phyloP scores from a whole-genome alignment of 83 land plant species.

The Isoetes engelmannii region DNA sequence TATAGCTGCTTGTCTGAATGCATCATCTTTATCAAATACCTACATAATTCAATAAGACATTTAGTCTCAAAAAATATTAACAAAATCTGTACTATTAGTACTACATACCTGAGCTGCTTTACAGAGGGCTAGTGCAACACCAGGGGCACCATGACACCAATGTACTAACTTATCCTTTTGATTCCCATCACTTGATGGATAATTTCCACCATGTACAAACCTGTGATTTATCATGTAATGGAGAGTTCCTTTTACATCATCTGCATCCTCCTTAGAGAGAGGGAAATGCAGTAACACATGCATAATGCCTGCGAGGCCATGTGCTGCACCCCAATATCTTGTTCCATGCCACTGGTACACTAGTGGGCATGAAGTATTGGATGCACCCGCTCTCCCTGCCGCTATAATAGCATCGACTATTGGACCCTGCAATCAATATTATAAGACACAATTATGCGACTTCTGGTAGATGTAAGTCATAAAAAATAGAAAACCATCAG shows the following conservation, averaged over 20 bases:
- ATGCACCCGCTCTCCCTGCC: slow-evolving; percentile 39
- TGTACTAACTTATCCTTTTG: slow-evolving; percentile 65
- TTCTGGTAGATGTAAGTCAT: background rate
- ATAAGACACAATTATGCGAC: no score
- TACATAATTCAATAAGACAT: slow-evolving; percentile 12
- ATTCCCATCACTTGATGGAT: slow-evolving; percentile 64
- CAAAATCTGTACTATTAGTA: background rate
- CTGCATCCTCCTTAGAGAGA: slow-evolving; percentile 46
- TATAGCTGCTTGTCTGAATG: slow-evolving; percentile 57
- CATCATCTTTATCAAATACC: slow-evolving; percentile 54
- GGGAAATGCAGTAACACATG: slow-evolving; percentile 70
- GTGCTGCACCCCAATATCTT: slow-evolving; percentile 90
- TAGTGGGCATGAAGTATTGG: slow-evolving; percentile 41
- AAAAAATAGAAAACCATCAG: no score
- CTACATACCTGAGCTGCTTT: slow-evolving; percentile 71
- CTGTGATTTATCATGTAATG: slow-evolving; percentile 74
- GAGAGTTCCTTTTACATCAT: slow-evolving; percentile 56
- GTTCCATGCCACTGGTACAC: slow-evolving; percentile 88
- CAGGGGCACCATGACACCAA: slow-evolving; percentile 99
- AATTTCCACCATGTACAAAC: slow-evolving; percentile 71
- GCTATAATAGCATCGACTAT: slow-evolving; percentile 41
- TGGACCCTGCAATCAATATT: slow-evolving; percentile 35
- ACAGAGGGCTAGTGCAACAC: slow-evolving; percentile 69
- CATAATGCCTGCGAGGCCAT: slow-evolving; percentile 89
- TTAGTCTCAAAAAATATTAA: background rate